Evolutionary conservation across 345 rosid genomes (phyloP), one percentile per base, ranked within the genome.

Genomic region (Arabidopsis thaliana): DNA sequence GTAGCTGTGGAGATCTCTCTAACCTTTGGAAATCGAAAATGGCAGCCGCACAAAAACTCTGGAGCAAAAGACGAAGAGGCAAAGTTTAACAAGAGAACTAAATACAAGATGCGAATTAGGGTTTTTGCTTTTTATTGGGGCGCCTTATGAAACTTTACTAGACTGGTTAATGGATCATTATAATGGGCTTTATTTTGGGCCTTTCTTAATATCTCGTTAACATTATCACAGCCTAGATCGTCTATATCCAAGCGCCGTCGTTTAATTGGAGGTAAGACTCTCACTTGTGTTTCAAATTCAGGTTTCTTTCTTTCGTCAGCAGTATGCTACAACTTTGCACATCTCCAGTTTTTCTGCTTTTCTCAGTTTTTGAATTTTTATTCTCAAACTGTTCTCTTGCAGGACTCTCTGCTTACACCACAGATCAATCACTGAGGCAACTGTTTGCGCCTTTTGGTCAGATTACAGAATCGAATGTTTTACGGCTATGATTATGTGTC

Each of bases 381-480:
- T 9, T 30, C 23, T 13, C 2, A 11, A n/a, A 32, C 7, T 1
- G 2, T 67, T 32, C 6, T 57, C 36, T 75, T 67, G 13, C 14
- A 88, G 97, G 84, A 53, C 82, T 89, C 46, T 87, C 93, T 7
- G 77, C 53, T 41, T 91, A 85, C 86, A 78, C 84, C 13, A 85
- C 90, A 23, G 82, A 65, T 37, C 74, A 83, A 36, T 82, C 82
- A 20, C 65, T 89, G 8, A 73, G 75, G 70, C 67, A 50, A 30
- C 51, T 87, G 67, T 91, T 89, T 81, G 81, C 93, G 1, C 87
- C 67, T 1, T 91, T 85, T 65, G 95, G 95, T 40, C 79, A 65
- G 46, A 84, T 89, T 59, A 79, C 36, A 41, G 81, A 85, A 36
- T 46, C 34, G 42, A 37, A 33, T 14, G 9, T 59, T 14, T 12